Evolutionary conservation across 2,329 filamentous ascomycete genomes (phyloP).

Genomic region (Colletotrichum sp.): DNA sequence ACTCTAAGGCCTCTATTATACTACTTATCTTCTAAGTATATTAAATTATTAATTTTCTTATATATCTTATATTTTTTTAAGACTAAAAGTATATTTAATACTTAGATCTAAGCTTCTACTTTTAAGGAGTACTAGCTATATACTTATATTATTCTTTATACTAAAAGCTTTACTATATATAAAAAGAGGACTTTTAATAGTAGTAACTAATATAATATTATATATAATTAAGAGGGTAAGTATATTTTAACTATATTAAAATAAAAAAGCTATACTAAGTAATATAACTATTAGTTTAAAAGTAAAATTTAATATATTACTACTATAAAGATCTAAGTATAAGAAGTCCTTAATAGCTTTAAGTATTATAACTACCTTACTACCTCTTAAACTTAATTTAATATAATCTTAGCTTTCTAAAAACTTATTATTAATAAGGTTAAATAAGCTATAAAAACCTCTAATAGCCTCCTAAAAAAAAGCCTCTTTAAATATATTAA

Average conservation of each 20-base stretch:
- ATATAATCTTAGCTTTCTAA: not conserved
- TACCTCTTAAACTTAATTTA: not conserved
- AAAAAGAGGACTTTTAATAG: not conserved
- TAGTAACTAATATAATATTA: not conserved
- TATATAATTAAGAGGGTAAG: not conserved
- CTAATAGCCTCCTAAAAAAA: not conserved
- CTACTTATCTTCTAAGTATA: not conserved
- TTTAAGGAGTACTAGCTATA: not conserved
- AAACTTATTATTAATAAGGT: too few species aligned
- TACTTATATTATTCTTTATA: not conserved
- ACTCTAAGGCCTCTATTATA: not conserved
- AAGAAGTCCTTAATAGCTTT: not conserved
- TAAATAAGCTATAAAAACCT: not conserved
- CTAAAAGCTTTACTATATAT: not conserved
- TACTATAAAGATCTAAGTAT: not conserved
- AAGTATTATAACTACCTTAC: not conserved
- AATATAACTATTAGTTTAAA: not conserved
- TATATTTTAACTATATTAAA: not conserved
- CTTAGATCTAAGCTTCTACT: not conserved
- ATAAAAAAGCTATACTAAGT: not conserved
- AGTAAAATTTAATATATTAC: not conserved
- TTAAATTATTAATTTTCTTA: not conserved
- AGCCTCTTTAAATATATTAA: not conserved
- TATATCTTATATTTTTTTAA: not conserved
- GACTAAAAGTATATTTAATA: accelerated